Percentiles rank a stretch among this genome's conserved stretches.
Evolutionary conservation across 371 early-diverging fungal genomes (phyloP).

Genomic region (Dichotomocladium elegans): DNA sequence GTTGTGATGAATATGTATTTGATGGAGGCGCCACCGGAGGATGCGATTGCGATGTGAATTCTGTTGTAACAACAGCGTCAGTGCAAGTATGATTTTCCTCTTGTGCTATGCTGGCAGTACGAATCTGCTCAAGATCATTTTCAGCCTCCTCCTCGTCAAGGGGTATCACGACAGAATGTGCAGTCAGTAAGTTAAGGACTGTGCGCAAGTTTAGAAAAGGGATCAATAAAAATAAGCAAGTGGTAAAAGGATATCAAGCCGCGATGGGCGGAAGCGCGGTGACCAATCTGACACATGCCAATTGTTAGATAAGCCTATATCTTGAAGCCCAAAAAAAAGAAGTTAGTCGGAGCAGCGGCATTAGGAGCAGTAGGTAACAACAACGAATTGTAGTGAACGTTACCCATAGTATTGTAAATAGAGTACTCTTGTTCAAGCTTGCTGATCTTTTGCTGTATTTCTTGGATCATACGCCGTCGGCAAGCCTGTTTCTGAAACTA

Average conservation of each 20-base stretch:
- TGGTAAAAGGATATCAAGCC: conserved; percentile 27
- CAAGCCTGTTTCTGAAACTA: conserved; percentile 16
- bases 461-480: conserved; percentile 20
- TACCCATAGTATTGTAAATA: conserved; percentile 11
- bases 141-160: conserved; percentile 12
- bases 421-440: conserved; percentile 23
- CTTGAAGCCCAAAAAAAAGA: neutral
- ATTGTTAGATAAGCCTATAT: conserved; percentile 29
- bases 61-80: neutral
- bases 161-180: conserved; percentile 14
- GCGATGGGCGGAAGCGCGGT: conserved; percentile 22
- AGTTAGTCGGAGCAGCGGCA: neutral
- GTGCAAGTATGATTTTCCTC: neutral
- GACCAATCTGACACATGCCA: conserved; percentile 28
- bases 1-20: neutral
- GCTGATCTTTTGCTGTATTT: conserved; percentile 23
- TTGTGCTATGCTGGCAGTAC: conserved; percentile 6
- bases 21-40: conserved; percentile 1
- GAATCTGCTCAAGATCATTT: conserved; percentile 7
- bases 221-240: neutral
- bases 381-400: neutral
- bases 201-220: neutral
- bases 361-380: neutral
- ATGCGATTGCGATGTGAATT: neutral
- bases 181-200: neutral